A percentile compares a stretch with the other conserved stretches of the same genome.
These are phyloP conservation scores for Candida sp. DNA, from an alignment of 1,139 yeast genomes.

Conservation along the genomic window DNA sequence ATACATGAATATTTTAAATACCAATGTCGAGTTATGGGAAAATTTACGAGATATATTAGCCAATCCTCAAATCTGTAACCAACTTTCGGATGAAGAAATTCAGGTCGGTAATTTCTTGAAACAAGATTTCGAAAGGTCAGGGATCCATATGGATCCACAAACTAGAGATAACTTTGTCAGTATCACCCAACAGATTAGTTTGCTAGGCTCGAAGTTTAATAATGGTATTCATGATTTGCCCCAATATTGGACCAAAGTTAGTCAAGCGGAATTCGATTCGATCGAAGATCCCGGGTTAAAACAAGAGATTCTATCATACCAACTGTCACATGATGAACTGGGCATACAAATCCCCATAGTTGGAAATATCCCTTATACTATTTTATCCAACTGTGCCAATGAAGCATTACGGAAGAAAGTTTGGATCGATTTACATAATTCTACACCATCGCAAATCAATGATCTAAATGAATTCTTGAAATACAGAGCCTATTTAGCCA, in stretches of 20 bases:
- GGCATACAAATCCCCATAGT: slow-evolving; percentile 52
- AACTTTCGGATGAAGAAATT: slow-evolving; percentile 66
- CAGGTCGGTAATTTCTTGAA: slow-evolving; percentile 78
- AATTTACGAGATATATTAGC: slow-evolving; percentile 55
- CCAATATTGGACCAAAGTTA: slow-evolving; percentile 35
- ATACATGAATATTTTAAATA: slow-evolving; percentile 89
- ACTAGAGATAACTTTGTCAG: slow-evolving; percentile 71
- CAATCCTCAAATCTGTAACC: slow-evolving; percentile 29
- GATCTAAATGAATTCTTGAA: slow-evolving; percentile 58
- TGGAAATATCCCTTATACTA: slow-evolving; percentile 65
- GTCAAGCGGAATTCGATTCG: slow-evolving; percentile 26
- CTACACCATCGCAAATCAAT: slow-evolving; percentile 55
- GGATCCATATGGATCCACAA: slow-evolving; percentile 74
- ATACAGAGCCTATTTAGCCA: slow-evolving; percentile 70
- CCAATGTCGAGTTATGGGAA: slow-evolving; percentile 70
- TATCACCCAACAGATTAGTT: slow-evolving; percentile 77
- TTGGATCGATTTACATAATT: slow-evolving; percentile 72
- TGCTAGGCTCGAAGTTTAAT: slow-evolving; percentile 76
- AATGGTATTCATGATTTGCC: slow-evolving; percentile 51
- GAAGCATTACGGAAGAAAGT: slow-evolving; percentile 60
- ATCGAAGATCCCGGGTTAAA: slow-evolving; percentile 21
- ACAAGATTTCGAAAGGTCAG: slow-evolving; percentile 88
- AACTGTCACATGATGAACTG: slow-evolving; percentile 14
- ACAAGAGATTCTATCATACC: slow-evolving; percentile 24
- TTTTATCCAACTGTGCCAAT: slow-evolving; percentile 58